A percentile compares a stretch with the other conserved stretches of the same genome.
Conservation (phyloP, 371 early-diverging fungal genomes). For the Actinomortierella wolfii region DNA sequence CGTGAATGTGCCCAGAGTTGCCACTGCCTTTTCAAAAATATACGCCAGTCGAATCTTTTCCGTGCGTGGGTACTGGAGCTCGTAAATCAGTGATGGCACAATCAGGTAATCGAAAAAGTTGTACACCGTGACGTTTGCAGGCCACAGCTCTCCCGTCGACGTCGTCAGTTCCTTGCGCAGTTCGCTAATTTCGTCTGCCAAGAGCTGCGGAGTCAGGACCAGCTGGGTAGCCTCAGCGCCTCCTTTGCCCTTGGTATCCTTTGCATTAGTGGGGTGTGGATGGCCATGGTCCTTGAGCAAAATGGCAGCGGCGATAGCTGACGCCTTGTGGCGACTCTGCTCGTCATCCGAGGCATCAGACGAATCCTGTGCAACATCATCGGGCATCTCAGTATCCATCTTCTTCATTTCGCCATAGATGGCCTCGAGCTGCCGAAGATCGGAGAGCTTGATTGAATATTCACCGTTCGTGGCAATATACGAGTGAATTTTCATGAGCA, state of each 20-base stretch:
- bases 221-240: not conserved
- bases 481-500: constrained; percentile 96
- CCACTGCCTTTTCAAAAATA: constrained; percentile 82
- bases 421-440: constrained; percentile 42
- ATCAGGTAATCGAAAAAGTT: constrained; percentile 92
- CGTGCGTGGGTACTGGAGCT: constrained; percentile 93
- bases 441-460: constrained; percentile 57
- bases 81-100: constrained; percentile 90
- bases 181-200: constrained; percentile 57
- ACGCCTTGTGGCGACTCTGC: not conserved
- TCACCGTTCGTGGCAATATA: constrained; percentile 81
- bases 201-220: constrained; percentile 4
- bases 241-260: too few relatives aligned
- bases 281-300: too few relatives aligned
- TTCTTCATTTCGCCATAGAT: constrained; percentile 26
- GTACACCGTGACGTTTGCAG: constrained; percentile 77
- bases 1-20: constrained; percentile 80
- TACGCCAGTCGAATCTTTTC: constrained; percentile 84
- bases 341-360: constrained; percentile 2
- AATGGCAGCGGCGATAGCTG: not conserved
- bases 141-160: constrained; percentile 58
- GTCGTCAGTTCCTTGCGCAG: constrained; percentile 65
- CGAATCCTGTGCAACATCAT: constrained; percentile 13
- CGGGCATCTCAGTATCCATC: constrained; percentile 26
- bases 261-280: too few relatives aligned